Conservation (phyloP, 176 grass and related monocot genomes). For the Melocanna baccifera region DNA sequence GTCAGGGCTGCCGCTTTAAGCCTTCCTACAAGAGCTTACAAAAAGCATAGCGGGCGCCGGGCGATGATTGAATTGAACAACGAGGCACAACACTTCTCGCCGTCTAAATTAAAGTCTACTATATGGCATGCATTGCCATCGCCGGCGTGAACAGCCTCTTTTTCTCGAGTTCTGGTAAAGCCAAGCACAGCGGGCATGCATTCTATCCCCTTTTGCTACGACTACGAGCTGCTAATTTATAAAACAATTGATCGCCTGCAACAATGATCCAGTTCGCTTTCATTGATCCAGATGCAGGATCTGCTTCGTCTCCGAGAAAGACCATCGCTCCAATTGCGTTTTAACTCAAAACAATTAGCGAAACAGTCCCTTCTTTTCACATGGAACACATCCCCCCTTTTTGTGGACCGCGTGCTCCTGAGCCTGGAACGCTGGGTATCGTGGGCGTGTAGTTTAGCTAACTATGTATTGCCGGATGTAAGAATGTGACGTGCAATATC, state of each 20-base stretch:
- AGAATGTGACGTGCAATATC: conserved; percentile 8
- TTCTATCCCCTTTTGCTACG: conserved; percentile 22
- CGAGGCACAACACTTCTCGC: conserved; percentile 7
- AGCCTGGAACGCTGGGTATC: not conserved
- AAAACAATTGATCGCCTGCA: conserved; percentile 38
- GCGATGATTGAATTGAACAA: not conserved
- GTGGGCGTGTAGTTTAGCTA: not conserved
- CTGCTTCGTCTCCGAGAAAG: conserved; percentile 40
- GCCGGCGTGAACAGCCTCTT: conserved; percentile 43
- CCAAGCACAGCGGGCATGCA: conserved; percentile 19
- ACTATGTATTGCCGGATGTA: not conserved
- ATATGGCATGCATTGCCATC: not conserved
- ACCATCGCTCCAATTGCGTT: not conserved
- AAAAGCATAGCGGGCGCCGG: conserved; percentile 19
- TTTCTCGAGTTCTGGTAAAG: conserved; percentile 55
- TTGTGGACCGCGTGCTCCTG: not conserved
- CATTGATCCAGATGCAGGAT: conserved; percentile 51
- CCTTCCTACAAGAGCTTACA: conserved; percentile 33
- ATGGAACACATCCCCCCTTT: not conserved
- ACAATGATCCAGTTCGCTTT: conserved; percentile 35
- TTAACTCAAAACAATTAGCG: not conserved
- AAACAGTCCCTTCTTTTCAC: conserved; percentile 25
- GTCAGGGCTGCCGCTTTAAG: conserved; percentile 42
- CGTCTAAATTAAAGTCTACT: conserved; percentile 12
- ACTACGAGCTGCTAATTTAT: conserved; percentile 19